These are phyloP conservation scores for Cetraspora pellucida DNA, from an alignment of 192 early-diverging fungal genomes.

Conservation along the genomic window DNA sequence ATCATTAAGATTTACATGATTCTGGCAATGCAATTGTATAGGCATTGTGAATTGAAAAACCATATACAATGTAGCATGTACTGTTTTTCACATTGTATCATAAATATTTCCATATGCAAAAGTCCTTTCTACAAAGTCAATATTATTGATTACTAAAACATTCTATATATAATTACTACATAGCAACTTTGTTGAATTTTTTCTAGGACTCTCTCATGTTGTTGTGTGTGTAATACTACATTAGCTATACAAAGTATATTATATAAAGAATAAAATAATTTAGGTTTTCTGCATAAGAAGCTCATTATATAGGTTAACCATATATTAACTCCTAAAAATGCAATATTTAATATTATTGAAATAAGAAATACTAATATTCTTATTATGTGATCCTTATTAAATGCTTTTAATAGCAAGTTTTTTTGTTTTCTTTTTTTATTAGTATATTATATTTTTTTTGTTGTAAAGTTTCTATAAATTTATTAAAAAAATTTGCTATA, in stretches of 20 bases:
- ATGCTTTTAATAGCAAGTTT: neutral
- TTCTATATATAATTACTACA: neutral
- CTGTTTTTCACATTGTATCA: neutral
- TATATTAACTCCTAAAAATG: neutral
- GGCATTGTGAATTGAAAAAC: constrained; percentile 22
- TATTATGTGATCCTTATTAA: neutral
- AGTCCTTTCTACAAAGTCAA: constrained; percentile 23
- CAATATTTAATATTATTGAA: constrained; percentile 16
- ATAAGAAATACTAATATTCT: constrained; percentile 4
- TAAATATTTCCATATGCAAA: constrained; percentile 22
- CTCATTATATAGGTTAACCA: constrained; percentile 19
- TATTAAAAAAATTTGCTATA: constrained; percentile 8
- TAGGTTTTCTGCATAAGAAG: constrained; percentile 6
- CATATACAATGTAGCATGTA: constrained; percentile 22
- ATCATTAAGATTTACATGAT: no score
- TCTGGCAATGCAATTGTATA: no score
- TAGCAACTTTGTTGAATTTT: neutral
- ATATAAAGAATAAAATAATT: neutral
- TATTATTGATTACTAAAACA: constrained; percentile 15
- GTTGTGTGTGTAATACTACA: neutral
- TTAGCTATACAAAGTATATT: constrained; percentile 12
- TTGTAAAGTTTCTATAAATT: constrained; percentile 5
- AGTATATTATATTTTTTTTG: constrained; percentile 1
- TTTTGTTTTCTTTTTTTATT: constrained; percentile 16
- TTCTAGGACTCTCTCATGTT: constrained; percentile 11